phyloP scores from a whole-genome alignment of 768 basidiomycete species.

The Scleroderma citrinum region DNA sequence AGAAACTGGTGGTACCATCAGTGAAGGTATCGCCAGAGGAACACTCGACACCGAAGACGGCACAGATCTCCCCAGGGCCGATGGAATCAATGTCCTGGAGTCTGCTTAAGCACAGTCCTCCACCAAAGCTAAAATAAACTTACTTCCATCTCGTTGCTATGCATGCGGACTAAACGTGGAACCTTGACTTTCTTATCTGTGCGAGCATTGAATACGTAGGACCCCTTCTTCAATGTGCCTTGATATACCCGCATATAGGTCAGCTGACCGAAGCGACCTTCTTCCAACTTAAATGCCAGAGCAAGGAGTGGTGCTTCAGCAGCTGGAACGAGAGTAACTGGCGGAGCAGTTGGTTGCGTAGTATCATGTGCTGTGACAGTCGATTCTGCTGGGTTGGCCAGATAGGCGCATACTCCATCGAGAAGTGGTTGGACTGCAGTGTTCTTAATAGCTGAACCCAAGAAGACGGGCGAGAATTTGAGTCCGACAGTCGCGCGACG shows the following conservation, averaged over 20 bases:
- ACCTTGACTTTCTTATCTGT: conserved; percentile 98
- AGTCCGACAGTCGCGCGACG: conserved; percentile 82
- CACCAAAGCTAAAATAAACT: neutral
- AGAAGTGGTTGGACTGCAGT: conserved; percentile 90
- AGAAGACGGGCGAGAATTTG: conserved; percentile 94
- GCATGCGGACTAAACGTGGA: conserved; percentile 93
- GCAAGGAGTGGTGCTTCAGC: conserved; percentile 85
- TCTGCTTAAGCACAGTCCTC: neutral
- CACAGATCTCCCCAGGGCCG: conserved; percentile 97
- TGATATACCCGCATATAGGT: conserved; percentile 99
- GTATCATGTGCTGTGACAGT: conserved; percentile 81
- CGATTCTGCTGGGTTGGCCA: conserved; percentile 82
- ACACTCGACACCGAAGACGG: conserved; percentile 98
- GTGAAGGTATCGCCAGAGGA: conserved; percentile 98
- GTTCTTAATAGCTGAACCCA: conserved; percentile 97
- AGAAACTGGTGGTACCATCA: conserved; percentile 82
- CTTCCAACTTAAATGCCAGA: conserved; percentile 97
- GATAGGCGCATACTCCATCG: conserved; percentile 93
- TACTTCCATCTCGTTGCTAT: conserved; percentile 99
- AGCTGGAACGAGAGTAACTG: conserved; percentile 75
- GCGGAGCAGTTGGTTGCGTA: conserved; percentile 58
- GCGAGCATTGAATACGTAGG: conserved; percentile 83
- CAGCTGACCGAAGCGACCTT: conserved; percentile 93
- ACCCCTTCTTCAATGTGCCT: conserved; percentile 83
- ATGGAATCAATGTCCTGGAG: conserved; percentile 83